Conservation (phyloP, 805 yeast species). For the Osmozyma mogii region DNA sequence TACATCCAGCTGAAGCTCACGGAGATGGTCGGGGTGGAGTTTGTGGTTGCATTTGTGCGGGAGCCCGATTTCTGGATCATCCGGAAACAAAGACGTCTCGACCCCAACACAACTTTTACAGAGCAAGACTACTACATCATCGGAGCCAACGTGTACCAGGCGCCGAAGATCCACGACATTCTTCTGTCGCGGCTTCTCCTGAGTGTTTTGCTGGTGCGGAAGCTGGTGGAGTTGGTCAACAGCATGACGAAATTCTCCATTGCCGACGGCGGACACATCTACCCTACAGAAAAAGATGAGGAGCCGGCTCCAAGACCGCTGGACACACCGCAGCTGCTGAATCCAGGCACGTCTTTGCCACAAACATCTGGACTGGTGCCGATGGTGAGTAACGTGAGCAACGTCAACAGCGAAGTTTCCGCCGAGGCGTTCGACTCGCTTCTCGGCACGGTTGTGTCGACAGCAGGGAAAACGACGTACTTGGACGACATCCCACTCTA, state of each 20-base stretch:
- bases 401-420: conserved; percentile 17
- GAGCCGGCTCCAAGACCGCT: conserved; percentile 4
- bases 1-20: conserved; percentile 49
- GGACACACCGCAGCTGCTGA: conserved; percentile 13
- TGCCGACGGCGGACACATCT: conserved; percentile 29
- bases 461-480: conserved; percentile 16
- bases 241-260: conserved; percentile 24
- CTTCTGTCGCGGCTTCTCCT: conserved; percentile 55
- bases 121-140: conserved; percentile 78
- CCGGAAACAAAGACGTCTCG: conserved; percentile 65
- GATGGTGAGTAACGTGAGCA: conserved; percentile 4
- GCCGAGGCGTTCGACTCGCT: conserved; percentile 25
- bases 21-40: conserved; percentile 83
- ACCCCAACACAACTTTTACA: conserved; percentile 43
- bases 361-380: conserved; percentile 6
- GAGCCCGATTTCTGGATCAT: conserved; percentile 95
- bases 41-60: conserved; percentile 59
- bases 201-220: conserved; percentile 27
- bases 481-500: conserved; percentile 32
- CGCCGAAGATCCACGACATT: conserved; percentile 69
- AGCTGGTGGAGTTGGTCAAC: conserved; percentile 25
- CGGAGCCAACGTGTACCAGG: conserved; percentile 88
- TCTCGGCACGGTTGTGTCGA: conserved; percentile 17
- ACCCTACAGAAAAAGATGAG: conserved; percentile 10
- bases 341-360: conserved; percentile 4